A percentile compares a stretch with the other conserved stretches of the same genome.
Conservation (phyloP, 331 rosid species). For the Cucumis variabilis region DNA sequence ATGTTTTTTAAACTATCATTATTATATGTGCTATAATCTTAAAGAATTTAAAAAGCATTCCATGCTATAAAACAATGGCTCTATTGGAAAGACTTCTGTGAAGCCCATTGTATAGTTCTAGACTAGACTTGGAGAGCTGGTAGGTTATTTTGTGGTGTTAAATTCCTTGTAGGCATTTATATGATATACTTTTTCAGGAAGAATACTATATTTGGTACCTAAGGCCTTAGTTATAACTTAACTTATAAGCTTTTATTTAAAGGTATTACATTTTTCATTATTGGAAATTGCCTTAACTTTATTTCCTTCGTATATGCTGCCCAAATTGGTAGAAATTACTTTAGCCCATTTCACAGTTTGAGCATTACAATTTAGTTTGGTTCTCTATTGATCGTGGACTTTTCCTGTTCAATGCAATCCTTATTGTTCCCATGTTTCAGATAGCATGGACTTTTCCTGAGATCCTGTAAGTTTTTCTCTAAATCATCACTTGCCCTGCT, state of each 20-base stretch:
- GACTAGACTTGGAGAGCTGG: slow-evolving; percentile 98
- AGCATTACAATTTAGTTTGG: slow-evolving; percentile 17
- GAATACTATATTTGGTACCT: slow-evolving; percentile 32
- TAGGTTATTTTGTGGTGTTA: slow-evolving; percentile 42
- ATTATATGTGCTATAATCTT: not conserved
- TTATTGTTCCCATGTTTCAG: slow-evolving; percentile 99
- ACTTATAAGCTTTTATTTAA: slow-evolving; percentile 41
- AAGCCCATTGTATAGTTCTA: slow-evolving; percentile 82
- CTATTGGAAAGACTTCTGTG: slow-evolving; percentile 64
- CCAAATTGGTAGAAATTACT: slow-evolving; percentile 64
- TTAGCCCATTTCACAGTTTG: not conserved
- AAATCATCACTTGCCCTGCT: no score
- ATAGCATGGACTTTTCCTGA: slow-evolving; percentile 98
- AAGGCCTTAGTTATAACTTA: not conserved
- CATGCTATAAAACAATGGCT: slow-evolving; percentile 66
- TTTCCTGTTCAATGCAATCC: slow-evolving; percentile 94
- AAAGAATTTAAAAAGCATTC: slow-evolving; percentile 52
- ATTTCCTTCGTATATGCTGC: slow-evolving; percentile 99
- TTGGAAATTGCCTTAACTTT: slow-evolving; percentile 92
- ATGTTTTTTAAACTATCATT: no score
- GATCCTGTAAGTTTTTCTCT: no score
- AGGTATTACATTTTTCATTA: slow-evolving; percentile 85
- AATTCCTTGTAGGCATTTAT: slow-evolving; percentile 29
- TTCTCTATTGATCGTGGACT: slow-evolving; percentile 40
- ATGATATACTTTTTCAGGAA: slow-evolving; percentile 21